Evolutionary conservation across 73 alveolate species (phyloP), one percentile per base, ranked within the genome.

Genomic region (Halteria grandinella): DNA sequence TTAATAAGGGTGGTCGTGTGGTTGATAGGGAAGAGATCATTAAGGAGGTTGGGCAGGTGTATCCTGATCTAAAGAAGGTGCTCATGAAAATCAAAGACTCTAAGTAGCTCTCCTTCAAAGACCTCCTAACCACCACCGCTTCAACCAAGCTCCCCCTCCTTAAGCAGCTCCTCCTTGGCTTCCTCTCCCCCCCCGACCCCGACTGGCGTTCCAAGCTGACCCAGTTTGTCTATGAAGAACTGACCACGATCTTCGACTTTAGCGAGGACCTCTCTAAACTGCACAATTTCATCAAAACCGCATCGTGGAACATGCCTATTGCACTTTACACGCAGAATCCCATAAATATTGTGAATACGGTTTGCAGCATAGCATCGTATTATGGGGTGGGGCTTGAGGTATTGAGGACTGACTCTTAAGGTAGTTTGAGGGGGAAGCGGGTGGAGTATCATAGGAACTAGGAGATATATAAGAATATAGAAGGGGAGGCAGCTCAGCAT

Each of bases 301-400:
- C 90, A 1, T 44, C 80, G 7, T 85, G 93, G 93, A 10, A 41
- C 18, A 49, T 63, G 27, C 93, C 93, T 33, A 44, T 84, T 1
- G 89, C 76, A 4, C 59, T 84, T 20, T 69, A 43, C 74, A 55
- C 85, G 8, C 4, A 32, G 37, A 75, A 60, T 33, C 59, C 73
- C 0, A 64, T 85, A 1, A 85, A 85, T 54, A 66, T 85, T 1
- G 73, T 85, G 37, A 76, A 85, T 41, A 85, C 85, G 15, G 57
- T 85, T 15, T 78, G 93, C 55, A 63, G 90, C 8, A 75, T 85
- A 15, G 93, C 93, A 15, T 45, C 66, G 31, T 63, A 85, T 36
- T 77, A 85, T 33, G 85, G 86, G 14, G 93, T 85, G 15, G 93
- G 93, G 0, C 64, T 85, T 0, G 93, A 85, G 27, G 93, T 85